Evolutionary conservation across 73 alveolate genomes (phyloP).

Genomic region (Paramecium primaurelia): DNA sequence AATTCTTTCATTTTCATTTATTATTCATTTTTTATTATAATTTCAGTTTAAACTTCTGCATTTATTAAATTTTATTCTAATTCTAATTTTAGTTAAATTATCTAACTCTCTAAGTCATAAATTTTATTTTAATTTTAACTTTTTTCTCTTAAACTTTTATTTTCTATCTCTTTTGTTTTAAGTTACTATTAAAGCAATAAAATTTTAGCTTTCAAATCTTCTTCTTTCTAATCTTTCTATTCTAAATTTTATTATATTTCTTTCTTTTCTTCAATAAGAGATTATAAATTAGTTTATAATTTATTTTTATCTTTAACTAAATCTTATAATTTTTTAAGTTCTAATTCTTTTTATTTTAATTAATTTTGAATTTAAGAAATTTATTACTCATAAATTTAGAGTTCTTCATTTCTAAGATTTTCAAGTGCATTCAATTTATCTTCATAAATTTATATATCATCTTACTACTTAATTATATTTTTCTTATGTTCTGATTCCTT

Average conservation of each 20-base stretch:
- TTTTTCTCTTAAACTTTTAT: background rate
- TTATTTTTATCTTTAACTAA: background rate
- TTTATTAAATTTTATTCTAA: background rate
- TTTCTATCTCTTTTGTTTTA: background rate
- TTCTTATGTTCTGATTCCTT: background rate
- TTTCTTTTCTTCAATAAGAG: background rate
- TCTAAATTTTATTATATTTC: background rate
- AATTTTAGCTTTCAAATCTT: background rate
- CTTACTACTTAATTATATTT: background rate
- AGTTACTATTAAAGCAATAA: background rate
- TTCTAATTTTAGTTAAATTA: background rate
- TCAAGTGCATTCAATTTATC: background rate
- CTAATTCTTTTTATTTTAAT: background rate
- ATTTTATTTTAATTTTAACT: background rate
- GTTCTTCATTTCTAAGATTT: background rate
- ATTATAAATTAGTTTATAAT: background rate
- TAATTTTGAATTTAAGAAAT: background rate
- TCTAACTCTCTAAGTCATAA: background rate
- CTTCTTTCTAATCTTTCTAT: background rate
- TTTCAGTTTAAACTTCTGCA: background rate
- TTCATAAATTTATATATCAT: background rate
- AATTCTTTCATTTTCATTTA: background rate
- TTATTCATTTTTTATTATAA: background rate
- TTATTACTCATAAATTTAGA: background rate
- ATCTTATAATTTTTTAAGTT: background rate